phyloP scores from a whole-genome alignment of 1,284 basidiomycete genomes.

The Earliella scabrosa region DNA sequence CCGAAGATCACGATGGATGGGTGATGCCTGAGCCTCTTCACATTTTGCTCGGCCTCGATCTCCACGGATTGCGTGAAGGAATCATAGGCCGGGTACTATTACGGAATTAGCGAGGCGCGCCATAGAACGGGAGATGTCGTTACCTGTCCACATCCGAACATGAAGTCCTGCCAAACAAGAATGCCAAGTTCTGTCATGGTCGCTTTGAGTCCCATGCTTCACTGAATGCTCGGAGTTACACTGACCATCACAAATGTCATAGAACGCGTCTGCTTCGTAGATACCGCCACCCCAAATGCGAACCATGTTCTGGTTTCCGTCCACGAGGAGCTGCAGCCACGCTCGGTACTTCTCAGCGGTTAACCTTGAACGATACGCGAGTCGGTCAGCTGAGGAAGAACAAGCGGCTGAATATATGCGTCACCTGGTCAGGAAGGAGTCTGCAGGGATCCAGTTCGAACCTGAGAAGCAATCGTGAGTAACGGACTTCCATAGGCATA shows the following conservation, averaged over 20 bases:
- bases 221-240: neutral
- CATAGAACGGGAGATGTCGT: neutral
- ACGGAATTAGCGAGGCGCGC: neutral
- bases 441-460: slow-evolving; percentile 93
- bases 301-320: slow-evolving; percentile 86
- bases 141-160: slow-evolving; percentile 79
- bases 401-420: slow-evolving; percentile 10
- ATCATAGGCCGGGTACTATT: slow-evolving; percentile 78
- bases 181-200: slow-evolving; percentile 58
- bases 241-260: slow-evolving; percentile 79
- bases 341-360: slow-evolving; percentile 56
- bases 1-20: slow-evolving; percentile 85
- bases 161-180: slow-evolving; percentile 89
- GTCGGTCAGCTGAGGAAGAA: neutral
- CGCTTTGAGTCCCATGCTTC: neutral
- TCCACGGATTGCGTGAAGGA: slow-evolving; percentile 69
- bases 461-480: slow-evolving; percentile 44
- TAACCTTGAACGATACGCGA: slow-evolving; percentile 36
- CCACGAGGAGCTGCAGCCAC: slow-evolving; percentile 75
- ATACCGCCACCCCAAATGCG: slow-evolving; percentile 88
- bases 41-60: slow-evolving; percentile 73
- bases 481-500: slow-evolving; percentile 7
- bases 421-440: slow-evolving; percentile 84
- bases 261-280: slow-evolving; percentile 80
- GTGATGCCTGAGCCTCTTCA: slow-evolving; percentile 76